Percentiles rank a stretch among this genome's conserved stretches.
Conservation (phyloP, 2,329 filamentous ascomycete species). For the Aspergillus fischeri region DNA sequence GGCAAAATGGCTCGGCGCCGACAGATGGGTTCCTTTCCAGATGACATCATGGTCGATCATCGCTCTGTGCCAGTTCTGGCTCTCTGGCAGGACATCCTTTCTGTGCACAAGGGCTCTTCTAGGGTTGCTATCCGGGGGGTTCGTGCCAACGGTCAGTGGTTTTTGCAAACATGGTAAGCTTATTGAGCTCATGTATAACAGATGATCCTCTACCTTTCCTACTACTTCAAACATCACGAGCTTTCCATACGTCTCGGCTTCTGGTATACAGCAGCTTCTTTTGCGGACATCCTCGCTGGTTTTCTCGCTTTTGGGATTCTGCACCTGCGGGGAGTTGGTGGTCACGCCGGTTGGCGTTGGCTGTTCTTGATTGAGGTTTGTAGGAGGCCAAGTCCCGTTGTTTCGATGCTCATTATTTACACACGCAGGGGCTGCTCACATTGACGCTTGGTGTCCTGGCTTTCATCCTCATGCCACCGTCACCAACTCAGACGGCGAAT, state of each 20-base stretch:
- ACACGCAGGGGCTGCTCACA: slow-evolving; percentile 19
- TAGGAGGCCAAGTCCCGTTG: slow-evolving; percentile 38
- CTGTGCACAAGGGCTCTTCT: slow-evolving; percentile 42
- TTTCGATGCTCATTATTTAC: not conserved
- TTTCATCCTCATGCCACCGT: slow-evolving; percentile 53
- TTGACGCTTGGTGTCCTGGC: slow-evolving; percentile 22
- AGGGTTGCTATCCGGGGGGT: slow-evolving; percentile 46
- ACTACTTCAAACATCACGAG: slow-evolving; percentile 67
- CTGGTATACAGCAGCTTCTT: slow-evolving; percentile 20
- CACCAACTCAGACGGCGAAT: slow-evolving; percentile 54
- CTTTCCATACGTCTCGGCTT: slow-evolving; percentile 47
- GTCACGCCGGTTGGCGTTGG: slow-evolving; percentile 32
- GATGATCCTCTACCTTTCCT: slow-evolving; percentile 55
- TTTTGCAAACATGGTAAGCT: not conserved
- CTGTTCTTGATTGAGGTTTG: slow-evolving; percentile 32
- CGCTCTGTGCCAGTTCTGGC: slow-evolving; percentile 41
- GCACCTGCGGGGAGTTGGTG: slow-evolving; percentile 29
- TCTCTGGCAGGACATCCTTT: slow-evolving; percentile 41
- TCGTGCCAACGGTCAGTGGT: slow-evolving; percentile 31
- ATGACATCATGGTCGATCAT: slow-evolving; percentile 41
- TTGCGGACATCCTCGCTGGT: slow-evolving; percentile 44
- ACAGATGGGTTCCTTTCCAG: slow-evolving; percentile 54
- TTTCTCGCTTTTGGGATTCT: slow-evolving; percentile 42
- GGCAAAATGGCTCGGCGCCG: slow-evolving; percentile 51
- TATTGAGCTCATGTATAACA: slow-evolving; percentile 1